phyloP scores from a whole-genome alignment of 1,284 basidiomycete genomes.

The Mycena sp. region DNA sequence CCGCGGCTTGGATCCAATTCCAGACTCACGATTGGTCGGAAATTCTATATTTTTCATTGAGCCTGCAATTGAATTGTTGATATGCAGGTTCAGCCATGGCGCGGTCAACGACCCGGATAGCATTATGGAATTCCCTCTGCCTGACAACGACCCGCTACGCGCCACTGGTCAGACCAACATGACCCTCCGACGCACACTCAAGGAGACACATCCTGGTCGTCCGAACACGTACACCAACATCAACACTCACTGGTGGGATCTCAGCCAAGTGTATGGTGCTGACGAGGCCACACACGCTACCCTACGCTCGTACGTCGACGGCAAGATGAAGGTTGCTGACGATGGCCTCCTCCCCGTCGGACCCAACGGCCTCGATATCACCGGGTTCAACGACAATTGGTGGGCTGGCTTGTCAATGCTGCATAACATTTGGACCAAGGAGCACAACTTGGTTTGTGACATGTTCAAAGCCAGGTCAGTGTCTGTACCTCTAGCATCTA shows the following conservation, averaged over 20 bases:
- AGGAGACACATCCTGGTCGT: constrained; percentile 4
- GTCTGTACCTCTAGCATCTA: neutral
- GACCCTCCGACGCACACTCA: constrained; percentile 13
- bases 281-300: constrained; percentile 20
- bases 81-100: constrained; percentile 22
- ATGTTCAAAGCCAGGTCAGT: constrained; percentile 22
- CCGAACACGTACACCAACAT: constrained; percentile 22
- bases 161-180: constrained; percentile 19
- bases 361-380: constrained; percentile 11
- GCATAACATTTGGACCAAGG: constrained; percentile 24
- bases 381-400: constrained; percentile 23
- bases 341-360: constrained; percentile 20
- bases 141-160: constrained; percentile 15
- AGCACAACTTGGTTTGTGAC: constrained; percentile 25
- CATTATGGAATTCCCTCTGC: constrained; percentile 2
- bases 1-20: constrained; percentile 26
- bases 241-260: constrained; percentile 26
- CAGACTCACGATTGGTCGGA: constrained; percentile 16
- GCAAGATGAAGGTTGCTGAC: constrained; percentile 18
- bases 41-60: neutral
- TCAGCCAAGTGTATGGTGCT: constrained; percentile 19
- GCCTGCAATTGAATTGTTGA: neutral
- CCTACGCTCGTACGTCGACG: constrained; percentile 17
- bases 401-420: constrained; percentile 25
- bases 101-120: constrained; percentile 13